A percentile compares a stretch with the other conserved stretches of the same genome.
phyloP scores from a whole-genome alignment of 805 yeast genomes.

The Kluyveromyces wickerhamii region DNA sequence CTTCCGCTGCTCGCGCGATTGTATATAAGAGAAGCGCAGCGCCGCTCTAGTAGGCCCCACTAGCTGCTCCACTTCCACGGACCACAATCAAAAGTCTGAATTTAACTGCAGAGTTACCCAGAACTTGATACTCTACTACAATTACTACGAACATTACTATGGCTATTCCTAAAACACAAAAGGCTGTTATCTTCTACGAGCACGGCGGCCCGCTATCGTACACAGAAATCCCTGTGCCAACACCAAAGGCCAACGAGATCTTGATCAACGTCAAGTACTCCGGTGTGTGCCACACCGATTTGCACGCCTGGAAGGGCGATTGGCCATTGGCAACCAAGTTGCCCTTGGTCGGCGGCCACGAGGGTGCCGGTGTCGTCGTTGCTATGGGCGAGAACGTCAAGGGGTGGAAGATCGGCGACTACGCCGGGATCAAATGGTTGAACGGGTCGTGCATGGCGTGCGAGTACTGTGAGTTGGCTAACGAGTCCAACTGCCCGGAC shows the following conservation, averaged over 20 bases:
- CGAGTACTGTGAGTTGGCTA: conserved; percentile 49
- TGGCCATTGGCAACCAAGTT: conserved; percentile 67
- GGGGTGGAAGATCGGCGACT: conserved; percentile 54
- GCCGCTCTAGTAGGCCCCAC: no score
- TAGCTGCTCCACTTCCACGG: no score
- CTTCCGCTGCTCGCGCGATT: no score
- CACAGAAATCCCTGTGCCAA: conserved; percentile 74
- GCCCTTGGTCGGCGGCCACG: conserved; percentile 64
- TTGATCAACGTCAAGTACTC: conserved; percentile 77
- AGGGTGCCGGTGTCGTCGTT: conserved; percentile 63
- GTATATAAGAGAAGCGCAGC: no score
- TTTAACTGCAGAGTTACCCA: no score
- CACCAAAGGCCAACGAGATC: conserved; percentile 68
- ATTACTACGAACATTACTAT: no score
- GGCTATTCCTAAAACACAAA: conserved; percentile 55
- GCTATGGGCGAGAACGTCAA: conserved; percentile 49
- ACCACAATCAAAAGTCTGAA: no score
- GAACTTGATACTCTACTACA: no score
- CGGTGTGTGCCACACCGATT: conserved; percentile 91
- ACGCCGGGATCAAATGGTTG: conserved; percentile 60
- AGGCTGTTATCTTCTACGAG: conserved; percentile 62
- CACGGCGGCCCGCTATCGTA: conserved; percentile 56
- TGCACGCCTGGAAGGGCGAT: conserved; percentile 92
- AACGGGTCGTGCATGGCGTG: conserved; percentile 57
- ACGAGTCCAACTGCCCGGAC: conserved; percentile 56